Evolutionary conservation across 345 rosid genomes (phyloP).

Genomic region (Eucalyptus curtisii): DNA sequence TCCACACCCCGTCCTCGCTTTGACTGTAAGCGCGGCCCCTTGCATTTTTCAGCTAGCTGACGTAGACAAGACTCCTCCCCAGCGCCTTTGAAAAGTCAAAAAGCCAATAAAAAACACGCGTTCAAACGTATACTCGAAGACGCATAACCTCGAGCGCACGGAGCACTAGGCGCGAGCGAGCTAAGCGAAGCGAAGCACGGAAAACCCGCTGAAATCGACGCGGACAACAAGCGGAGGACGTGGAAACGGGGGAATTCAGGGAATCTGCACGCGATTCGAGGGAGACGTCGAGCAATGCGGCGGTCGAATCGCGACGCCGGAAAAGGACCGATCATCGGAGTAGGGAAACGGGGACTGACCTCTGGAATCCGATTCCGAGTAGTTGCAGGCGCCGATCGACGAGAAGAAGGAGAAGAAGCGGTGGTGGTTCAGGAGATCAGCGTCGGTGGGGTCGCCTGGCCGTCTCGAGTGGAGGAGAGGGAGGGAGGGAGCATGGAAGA

Average conservation of each 20-base stretch:
- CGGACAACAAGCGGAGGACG: too few species aligned
- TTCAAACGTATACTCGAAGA: background rate
- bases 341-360: background rate
- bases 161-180: background rate
- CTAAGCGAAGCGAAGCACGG: background rate
- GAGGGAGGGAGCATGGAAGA: slow-evolving; percentile 15
- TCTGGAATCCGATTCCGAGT: background rate
- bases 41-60: slow-evolving; percentile 27
- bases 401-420: background rate
- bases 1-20: slow-evolving; percentile 25
- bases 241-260: background rate
- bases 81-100: background rate
- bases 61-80: background rate
- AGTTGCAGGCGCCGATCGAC: background rate
- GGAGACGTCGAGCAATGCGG: background rate
- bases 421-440: accelerated
- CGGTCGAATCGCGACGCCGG: background rate
- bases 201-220: background rate
- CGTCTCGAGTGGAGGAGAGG: background rate
- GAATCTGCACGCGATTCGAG: background rate
- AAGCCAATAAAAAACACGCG: background rate
- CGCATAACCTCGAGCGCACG: background rate
- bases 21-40: slow-evolving; percentile 35
- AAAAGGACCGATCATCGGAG: background rate
- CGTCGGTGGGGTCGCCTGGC: background rate